Percentiles rank a stretch among this genome's conserved stretches.
Evolutionary conservation across 2,329 filamentous ascomycete species (phyloP).

Genomic region (Ceratocystis eucalypticola): DNA sequence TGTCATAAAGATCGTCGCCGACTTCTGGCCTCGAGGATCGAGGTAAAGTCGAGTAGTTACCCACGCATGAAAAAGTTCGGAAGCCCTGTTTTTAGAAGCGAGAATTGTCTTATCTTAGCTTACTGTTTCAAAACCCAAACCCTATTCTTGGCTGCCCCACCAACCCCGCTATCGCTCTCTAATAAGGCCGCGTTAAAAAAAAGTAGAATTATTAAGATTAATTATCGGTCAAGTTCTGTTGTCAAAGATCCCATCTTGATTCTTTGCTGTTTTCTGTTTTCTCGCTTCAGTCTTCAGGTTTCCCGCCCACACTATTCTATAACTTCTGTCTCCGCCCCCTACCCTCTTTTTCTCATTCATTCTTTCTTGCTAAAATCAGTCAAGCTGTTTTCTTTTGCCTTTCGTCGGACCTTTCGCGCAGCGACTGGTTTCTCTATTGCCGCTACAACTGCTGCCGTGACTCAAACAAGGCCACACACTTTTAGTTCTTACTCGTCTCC

Average conservation of each 20-base stretch:
- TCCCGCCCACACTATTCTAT: too few relatives aligned
- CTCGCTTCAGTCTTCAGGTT: neutral
- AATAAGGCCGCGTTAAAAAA: neutral
- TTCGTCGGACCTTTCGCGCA: slow-evolving; percentile 64
- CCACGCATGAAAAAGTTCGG: too few relatives aligned
- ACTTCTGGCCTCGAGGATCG: neutral
- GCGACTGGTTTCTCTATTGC: slow-evolving; percentile 61
- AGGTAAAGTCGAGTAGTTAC: neutral
- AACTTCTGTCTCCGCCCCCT: neutral
- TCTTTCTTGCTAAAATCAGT: slow-evolving; percentile 19
- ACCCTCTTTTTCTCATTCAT: neutral
- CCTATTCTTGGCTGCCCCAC: neutral
- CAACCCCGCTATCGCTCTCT: slow-evolving; percentile 1
- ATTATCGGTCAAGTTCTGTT: neutral
- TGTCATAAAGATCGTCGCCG: neutral
- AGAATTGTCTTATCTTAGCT: too few relatives aligned
- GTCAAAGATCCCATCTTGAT: neutral
- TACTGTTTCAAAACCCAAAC: neutral
- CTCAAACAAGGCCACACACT: slow-evolving; percentile 12
- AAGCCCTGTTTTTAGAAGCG: too few relatives aligned
- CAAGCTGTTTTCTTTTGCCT: slow-evolving; percentile 86
- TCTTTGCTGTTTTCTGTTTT: slow-evolving; percentile 4
- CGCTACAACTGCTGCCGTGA: slow-evolving; percentile 43
- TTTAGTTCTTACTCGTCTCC: slow-evolving; percentile 3
- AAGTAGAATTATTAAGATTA: neutral